Base-by-base conservation (phyloP, 306 rosid species). In the Cyamopsis tetragonoloba region DNA sequence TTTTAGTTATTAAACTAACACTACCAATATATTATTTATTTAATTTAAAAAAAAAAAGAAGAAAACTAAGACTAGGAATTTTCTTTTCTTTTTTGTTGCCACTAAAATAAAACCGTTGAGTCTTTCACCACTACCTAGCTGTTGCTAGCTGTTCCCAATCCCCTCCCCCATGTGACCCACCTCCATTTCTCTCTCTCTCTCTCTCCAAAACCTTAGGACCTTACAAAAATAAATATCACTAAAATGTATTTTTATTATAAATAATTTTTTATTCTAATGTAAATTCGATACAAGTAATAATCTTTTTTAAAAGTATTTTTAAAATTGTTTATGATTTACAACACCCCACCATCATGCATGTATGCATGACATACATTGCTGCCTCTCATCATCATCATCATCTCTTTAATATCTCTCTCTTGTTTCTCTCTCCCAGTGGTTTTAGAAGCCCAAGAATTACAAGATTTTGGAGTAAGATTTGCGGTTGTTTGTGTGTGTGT, bases 61-160 rank as follows among this genome's bases (percentile, higher is more conserved):
- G n/a, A n/a, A n/a, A n/a, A n/a, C n/a, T n/a, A n/a, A n/a, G n/a
- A n/a, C n/a, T n/a, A n/a, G n/a, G n/a, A n/a, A n/a, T n/a, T n/a
- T n/a, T n/a, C n/a, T n/a, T n/a, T n/a, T n/a, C n/a, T n/a, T n/a
- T n/a, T n/a, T n/a, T n/a, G n/a, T 85, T 79, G 85, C 89, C 85
- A 83, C 71, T 83, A 51, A 73, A 81, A 83, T 83, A 51, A 73
- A 81, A 83, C 84, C 71, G 81, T 81, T 73, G 70, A 70, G 83
- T 76, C 72, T 53, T 81, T 51, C 79, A 74, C 75, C 79, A 62
- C 75, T 77, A 62, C 18, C 73, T 86, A 92, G 98, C 96, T 92
- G 98, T 84, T 82, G 96, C 98, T 87, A 89, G 96, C 98, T 92
- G 98, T 89, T 86, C 73, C 77, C 76, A 79, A 74, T 71, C 75